Percentiles rank a stretch among this genome's conserved stretches.
Evolutionary conservation across 176 grass and related monocot species (phyloP).

Genomic region (Calamus simplicifolius): DNA sequence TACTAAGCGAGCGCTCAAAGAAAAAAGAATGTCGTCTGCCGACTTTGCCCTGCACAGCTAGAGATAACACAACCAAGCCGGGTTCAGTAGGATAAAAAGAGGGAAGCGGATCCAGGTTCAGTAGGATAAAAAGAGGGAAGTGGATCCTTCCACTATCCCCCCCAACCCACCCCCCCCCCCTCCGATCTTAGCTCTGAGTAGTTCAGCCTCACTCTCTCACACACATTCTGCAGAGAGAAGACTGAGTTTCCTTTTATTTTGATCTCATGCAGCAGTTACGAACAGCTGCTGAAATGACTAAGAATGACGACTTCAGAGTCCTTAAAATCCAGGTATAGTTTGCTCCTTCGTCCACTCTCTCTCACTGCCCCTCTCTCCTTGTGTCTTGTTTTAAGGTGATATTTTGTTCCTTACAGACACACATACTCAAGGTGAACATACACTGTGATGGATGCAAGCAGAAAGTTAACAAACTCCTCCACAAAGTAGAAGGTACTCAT

Average conservation of each 20-base stretch:
- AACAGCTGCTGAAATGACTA: constrained; percentile 53
- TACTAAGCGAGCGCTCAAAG: too few relatives aligned
- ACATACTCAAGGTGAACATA: constrained; percentile 95
- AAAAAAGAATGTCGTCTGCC: too few relatives aligned
- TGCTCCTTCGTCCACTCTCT: not conserved
- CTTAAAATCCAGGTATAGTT: constrained; percentile 82
- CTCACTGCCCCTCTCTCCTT: not conserved
- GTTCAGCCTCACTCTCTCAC: not conserved
- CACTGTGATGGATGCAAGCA: constrained; percentile 95
- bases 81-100: constrained; percentile 16
- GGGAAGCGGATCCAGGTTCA: not conserved
- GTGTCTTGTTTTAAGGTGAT: too few relatives aligned
- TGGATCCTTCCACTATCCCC: not conserved
- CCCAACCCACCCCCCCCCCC: too few relatives aligned
- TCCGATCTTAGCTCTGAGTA: too few relatives aligned
- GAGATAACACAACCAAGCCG: constrained; percentile 8
- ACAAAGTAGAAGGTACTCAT: constrained; percentile 82
- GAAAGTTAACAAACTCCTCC: constrained; percentile 93
- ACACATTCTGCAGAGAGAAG: not conserved
- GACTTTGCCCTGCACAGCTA: too few relatives aligned
- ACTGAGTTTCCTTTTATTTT: too few relatives aligned
- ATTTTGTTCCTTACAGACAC: constrained; percentile 51
- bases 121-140: constrained; percentile 19
- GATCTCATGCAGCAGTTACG: constrained; percentile 20
- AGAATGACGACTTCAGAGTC: constrained; percentile 85